Percentiles rank a stretch among this genome's conserved stretches.
Evolutionary conservation across 768 basidiomycete genomes (phyloP).

Genomic region (Mycena crocata): DNA sequence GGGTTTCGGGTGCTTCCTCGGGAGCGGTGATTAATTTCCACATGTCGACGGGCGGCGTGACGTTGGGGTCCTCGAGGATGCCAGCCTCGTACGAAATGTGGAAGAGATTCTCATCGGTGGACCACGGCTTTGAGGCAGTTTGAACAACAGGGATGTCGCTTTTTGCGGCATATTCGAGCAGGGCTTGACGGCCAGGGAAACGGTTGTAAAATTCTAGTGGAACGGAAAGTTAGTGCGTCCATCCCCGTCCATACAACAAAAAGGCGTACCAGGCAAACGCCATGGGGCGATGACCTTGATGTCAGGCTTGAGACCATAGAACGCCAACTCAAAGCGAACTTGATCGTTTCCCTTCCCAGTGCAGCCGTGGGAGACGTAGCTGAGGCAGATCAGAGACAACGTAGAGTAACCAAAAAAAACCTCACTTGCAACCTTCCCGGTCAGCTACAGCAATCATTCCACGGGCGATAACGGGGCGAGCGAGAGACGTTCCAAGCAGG

Average conservation of each 20-base stretch:
- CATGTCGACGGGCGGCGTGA: conserved; percentile 95
- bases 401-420: conserved; percentile 24
- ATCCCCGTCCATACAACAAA: background rate
- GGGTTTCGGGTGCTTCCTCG: conserved; percentile 80
- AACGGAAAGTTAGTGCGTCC: conserved; percentile 1
- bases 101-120: conserved; percentile 99
- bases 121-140: conserved; percentile 98
- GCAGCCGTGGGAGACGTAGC: conserved; percentile 97
- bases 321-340: conserved; percentile 98
- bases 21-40: conserved; percentile 95
- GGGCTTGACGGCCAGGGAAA: conserved; percentile 94
- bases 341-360: conserved; percentile 99
- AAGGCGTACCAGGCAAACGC: conserved; percentile 85
- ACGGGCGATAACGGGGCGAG: conserved; percentile 97
- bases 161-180: conserved; percentile 89
- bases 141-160: conserved; percentile 94
- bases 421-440: conserved; percentile 94
- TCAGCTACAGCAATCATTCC: conserved; percentile 97
- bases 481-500: conserved; percentile 96
- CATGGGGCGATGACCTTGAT: conserved; percentile 99
- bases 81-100: conserved; percentile 99
- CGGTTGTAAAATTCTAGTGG: conserved; percentile 92
- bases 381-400: conserved; percentile 41
- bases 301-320: conserved; percentile 97
- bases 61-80: conserved; percentile 97